Conservation (phyloP, 2,329 filamentous ascomycete genomes). For the Metarhizium guizhouense region DNA sequence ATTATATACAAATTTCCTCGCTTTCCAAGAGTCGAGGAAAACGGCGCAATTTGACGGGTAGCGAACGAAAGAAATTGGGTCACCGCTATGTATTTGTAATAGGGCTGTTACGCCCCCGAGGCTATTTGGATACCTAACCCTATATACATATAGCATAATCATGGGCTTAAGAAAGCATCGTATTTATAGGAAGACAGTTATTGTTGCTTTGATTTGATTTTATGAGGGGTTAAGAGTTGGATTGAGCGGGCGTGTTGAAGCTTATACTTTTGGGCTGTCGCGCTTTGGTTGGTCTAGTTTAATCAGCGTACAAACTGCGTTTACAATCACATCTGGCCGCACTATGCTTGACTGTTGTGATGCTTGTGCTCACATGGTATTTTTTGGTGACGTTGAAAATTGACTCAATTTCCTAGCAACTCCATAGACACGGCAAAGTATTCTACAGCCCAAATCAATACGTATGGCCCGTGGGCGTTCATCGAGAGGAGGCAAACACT, state of each 20-base stretch:
- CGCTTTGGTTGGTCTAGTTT: not conserved
- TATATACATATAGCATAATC: conserved; percentile 4
- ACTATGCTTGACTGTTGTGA: not conserved
- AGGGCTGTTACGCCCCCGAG: not conserved
- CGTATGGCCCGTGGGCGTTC: no score
- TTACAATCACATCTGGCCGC: not conserved
- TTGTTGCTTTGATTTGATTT: not conserved
- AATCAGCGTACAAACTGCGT: not conserved
- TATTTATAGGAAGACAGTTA: not conserved
- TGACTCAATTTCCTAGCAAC: no score
- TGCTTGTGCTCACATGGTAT: not conserved
- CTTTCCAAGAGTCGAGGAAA: conserved; percentile 2
- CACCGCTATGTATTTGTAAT: not conserved
- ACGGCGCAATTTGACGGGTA: not conserved
- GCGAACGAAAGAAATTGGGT: not conserved
- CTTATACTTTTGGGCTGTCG: not conserved
- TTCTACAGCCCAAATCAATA: no score
- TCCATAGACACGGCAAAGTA: no score
- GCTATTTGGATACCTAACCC: not conserved
- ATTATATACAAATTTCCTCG: not conserved
- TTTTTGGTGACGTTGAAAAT: no score
- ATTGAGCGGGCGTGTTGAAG: not conserved
- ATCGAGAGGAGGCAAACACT: no score
- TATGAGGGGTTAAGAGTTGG: not conserved
- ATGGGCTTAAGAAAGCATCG: not conserved